A percentile compares a stretch with the other conserved stretches of the same genome.
phyloP scores from a whole-genome alignment of 352 stramenopile species.

The Pythium brassicae region DNA sequence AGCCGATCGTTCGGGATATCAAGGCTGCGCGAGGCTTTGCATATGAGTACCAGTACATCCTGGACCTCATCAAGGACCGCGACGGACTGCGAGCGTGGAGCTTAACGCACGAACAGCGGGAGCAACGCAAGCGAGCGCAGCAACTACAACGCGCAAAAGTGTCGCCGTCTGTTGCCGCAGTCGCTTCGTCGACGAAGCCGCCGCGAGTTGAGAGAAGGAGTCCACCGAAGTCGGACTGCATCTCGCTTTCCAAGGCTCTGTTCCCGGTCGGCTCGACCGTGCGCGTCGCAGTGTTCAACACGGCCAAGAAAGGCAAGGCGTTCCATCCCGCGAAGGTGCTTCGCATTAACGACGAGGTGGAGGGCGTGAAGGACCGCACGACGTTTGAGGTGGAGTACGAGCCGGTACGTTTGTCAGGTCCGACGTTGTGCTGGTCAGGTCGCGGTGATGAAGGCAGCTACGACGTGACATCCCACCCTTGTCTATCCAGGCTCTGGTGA shows the following conservation, averaged over 20 bases:
- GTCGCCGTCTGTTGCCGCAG: not conserved
- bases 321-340: slow-evolving; percentile 27
- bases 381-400: slow-evolving; percentile 49
- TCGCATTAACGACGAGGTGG: slow-evolving; percentile 20
- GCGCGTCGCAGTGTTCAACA: slow-evolving; percentile 21
- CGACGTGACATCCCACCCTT: not conserved
- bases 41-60: slow-evolving; percentile 71
- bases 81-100: slow-evolving; percentile 61
- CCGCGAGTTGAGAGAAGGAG: not conserved
- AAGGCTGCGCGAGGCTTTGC: slow-evolving; percentile 42
- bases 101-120: slow-evolving; percentile 32
- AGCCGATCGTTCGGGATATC: slow-evolving; percentile 29
- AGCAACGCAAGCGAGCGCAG: slow-evolving; percentile 7
- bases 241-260: slow-evolving; percentile 30
- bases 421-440: not conserved
- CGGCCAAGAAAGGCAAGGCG: slow-evolving; percentile 3
- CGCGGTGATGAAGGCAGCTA: not conserved
- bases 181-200: not conserved
- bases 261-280: slow-evolving; percentile 41
- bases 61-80: slow-evolving; percentile 62
- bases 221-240: slow-evolving; percentile 3
- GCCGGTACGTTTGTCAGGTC: slow-evolving; percentile 16
- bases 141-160: not conserved
- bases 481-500: slow-evolving; percentile 9
- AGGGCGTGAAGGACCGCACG: slow-evolving; percentile 9